Conservation (phyloP, 345 rosid species). For the Melaleuca alternifolia region DNA sequence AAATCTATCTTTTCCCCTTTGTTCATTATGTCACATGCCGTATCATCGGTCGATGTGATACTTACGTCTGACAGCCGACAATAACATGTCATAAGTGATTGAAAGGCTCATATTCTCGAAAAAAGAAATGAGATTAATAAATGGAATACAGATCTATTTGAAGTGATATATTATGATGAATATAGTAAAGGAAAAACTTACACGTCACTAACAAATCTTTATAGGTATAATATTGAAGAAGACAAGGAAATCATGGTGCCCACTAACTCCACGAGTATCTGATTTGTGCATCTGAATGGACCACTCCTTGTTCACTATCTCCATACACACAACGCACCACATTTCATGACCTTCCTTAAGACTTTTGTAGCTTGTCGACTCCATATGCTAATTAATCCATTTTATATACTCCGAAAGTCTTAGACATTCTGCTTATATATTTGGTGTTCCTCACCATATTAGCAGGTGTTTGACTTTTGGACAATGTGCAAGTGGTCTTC, state of each 20-base stretch:
- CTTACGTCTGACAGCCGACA: neutral
- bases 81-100: neutral
- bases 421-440: neutral
- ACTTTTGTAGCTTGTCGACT: neutral
- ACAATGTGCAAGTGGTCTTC: neutral
- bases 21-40: neutral
- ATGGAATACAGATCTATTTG: neutral
- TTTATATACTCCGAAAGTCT: neutral
- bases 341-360: neutral
- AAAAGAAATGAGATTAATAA: neutral
- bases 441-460: neutral
- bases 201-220: neutral
- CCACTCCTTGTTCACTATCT: slow-evolving; percentile 8
- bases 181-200: neutral
- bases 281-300: neutral
- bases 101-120: neutral
- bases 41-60: neutral
- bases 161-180: neutral
- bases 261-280: neutral
- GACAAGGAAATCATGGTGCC: slow-evolving; percentile 15
- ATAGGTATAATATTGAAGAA: neutral
- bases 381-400: no score
- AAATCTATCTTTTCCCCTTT: neutral
- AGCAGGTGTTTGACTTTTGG: neutral
- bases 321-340: neutral